Evolutionary conservation across 768 basidiomycete genomes (phyloP).

Genomic region (Suillus tomentosus): DNA sequence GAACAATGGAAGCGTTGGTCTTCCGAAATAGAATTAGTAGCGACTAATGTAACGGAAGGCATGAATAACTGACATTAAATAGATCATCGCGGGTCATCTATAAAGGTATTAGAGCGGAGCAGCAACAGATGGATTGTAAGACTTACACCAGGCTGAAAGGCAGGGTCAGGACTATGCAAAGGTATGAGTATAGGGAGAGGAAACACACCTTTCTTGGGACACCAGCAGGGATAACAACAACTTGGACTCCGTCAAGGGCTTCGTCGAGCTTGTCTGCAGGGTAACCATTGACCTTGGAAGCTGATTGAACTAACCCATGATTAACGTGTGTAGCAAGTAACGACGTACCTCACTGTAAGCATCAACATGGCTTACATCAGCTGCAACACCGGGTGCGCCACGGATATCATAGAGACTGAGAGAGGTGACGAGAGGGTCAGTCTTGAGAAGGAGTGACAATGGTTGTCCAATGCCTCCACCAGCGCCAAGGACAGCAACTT

Average conservation of each 20-base stretch:
- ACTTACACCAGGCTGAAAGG: constrained; percentile 79
- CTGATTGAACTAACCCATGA: constrained; percentile 2
- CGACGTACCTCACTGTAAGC: constrained; percentile 72
- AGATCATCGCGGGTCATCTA: constrained; percentile 97
- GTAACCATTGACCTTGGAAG: constrained; percentile 69
- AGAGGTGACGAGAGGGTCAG: constrained; percentile 84
- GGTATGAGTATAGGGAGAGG: constrained; percentile 1
- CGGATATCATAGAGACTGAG: constrained; percentile 93
- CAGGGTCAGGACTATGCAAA: constrained; percentile 27
- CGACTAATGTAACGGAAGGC: not conserved
- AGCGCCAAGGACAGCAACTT: constrained; percentile 96
- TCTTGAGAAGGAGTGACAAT: constrained; percentile 90
- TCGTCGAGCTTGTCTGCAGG: constrained; percentile 85
- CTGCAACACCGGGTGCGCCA: constrained; percentile 95
- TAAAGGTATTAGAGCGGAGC: constrained; percentile 27
- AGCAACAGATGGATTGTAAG: constrained; percentile 10
- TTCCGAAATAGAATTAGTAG: constrained; percentile 30
- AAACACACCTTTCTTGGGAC: constrained; percentile 90
- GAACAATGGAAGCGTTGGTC: constrained; percentile 98
- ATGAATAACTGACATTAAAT: constrained; percentile 71
- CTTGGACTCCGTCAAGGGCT: constrained; percentile 86
- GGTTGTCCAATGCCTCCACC: constrained; percentile 99
- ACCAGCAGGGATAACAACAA: constrained; percentile 98
- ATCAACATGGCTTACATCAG: constrained; percentile 95
- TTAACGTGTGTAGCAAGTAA: constrained; percentile 10